Evolutionary conservation across 768 basidiomycete species (phyloP), one percentile per base, ranked within the genome.

Genomic region (Mycena sanguinolenta): DNA sequence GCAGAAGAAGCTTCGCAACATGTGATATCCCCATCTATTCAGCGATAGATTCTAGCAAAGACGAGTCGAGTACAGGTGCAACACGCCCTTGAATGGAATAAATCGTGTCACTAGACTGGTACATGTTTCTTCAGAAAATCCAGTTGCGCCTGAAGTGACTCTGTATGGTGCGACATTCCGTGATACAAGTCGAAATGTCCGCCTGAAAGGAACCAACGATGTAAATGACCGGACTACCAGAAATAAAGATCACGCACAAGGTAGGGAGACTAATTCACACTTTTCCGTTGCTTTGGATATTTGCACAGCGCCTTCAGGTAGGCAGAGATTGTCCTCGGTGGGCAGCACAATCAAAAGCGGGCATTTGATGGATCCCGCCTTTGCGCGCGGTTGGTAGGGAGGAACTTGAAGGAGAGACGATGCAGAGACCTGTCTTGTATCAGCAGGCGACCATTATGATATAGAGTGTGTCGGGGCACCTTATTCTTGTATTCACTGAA

Each of bases 101-200:
- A 34, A 10, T 34, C 32, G 32, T 34, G 32, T 7, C 13, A 17
- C 16, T 14, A 39, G 14, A 76, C 54, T n/a, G 77, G 76, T 13
- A 77, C 75, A 72, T 76, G 71, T 64, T 77, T 76, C 58, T 64
- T 58, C 9, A 79, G 68, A 50, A 79, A 79, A 34, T 65, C 70
- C 53, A 79, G 23, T 66, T 79, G 77, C 8, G 77, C 73, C 4
- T 61, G 30, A 30, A 78, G 25, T 32, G 72, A 75, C 38, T 65
- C 54, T 25, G 73, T 57, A 55, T 75, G 69, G 19, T 75, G 73
- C 39, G 67, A 58, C 28, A n/a, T 30, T 21, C 75, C 77, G 44
- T 59, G 69, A 64, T 79, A 79, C 27, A 77, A 19, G 53, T 76
- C 79, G 63, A 79, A 79, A 57, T 79, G 79, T 19, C 75, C 77